These are phyloP conservation scores for Eimeria tenella DNA, from an alignment of 169 alveolate species.

Conservation along the genomic window DNA sequence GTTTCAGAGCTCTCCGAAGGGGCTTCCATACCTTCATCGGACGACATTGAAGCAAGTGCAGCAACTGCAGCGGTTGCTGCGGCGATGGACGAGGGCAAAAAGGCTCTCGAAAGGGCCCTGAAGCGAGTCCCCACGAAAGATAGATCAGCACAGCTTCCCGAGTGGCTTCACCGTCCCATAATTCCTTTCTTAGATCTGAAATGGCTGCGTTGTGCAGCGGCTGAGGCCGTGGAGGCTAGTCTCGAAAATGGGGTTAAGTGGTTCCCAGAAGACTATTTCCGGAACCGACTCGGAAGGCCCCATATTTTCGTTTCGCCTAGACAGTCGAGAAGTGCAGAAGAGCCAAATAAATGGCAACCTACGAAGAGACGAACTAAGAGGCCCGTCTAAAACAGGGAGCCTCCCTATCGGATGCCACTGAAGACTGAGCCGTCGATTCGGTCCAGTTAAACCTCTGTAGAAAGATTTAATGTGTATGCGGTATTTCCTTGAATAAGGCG, in stretches of 20 bases:
- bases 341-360: too few species aligned
- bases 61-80: conserved; percentile 11
- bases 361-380: background rate
- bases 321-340: background rate
- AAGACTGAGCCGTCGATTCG: too few species aligned
- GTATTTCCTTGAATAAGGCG: too few species aligned
- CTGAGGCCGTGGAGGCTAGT: conserved; percentile 15
- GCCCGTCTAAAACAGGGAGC: too few species aligned
- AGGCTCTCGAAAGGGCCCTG: conserved; percentile 10
- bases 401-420: too few species aligned
- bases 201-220: background rate
- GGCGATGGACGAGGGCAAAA: background rate
- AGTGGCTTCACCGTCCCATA: conserved; percentile 75
- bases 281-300: conserved; percentile 71
- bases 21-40: background rate
- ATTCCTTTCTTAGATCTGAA: conserved; percentile 59
- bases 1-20: conserved; percentile 32
- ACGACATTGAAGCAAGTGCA: background rate
- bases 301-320: conserved; percentile 44
- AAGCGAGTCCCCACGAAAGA: background rate
- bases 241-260: background rate
- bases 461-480: too few species aligned
- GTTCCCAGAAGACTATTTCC: conserved; percentile 60
- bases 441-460: too few species aligned
- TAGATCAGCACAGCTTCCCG: conserved; percentile 64